Evolutionary conservation across 2,329 filamentous ascomycete species (phyloP).

Genomic region (Fusarium sp.): DNA sequence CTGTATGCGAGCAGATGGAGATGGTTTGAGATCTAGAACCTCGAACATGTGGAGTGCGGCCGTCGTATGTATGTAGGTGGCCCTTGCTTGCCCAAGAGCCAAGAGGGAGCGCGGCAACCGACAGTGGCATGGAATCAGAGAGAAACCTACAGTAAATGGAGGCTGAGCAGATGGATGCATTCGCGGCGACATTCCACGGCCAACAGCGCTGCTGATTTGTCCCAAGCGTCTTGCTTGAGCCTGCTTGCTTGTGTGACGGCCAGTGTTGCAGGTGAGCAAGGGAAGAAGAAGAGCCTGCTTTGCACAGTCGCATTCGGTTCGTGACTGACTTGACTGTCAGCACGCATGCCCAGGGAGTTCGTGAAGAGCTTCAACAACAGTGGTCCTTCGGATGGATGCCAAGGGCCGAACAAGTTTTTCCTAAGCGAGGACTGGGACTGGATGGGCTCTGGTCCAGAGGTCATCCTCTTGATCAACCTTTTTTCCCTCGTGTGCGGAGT

Average conservation of each 20-base stretch:
- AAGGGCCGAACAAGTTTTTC: conserved; percentile 10
- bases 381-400: conserved; percentile 3
- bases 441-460: background rate
- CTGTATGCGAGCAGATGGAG: conserved; percentile 29
- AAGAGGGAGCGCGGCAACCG: conserved; percentile 1
- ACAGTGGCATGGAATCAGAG: background rate
- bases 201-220: background rate
- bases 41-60: conserved; percentile 28
- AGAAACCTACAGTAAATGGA: background rate
- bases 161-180: conserved; percentile 24
- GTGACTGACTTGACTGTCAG: background rate
- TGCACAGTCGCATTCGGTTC: conserved; percentile 1
- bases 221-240: background rate
- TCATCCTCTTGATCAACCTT: background rate
- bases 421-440: conserved; percentile 5
- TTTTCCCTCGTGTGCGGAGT: conserved; percentile 20
- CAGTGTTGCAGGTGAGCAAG: conserved; percentile 2
- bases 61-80: background rate
- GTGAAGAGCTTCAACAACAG: conserved; percentile 9
- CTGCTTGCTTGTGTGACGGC: conserved; percentile 10
- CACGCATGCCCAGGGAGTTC: background rate
- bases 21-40: conserved; percentile 25
- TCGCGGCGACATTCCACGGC: conserved; percentile 27
- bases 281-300: background rate
- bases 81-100: background rate